phyloP scores from a whole-genome alignment of 345 rosid genomes.

The Diplotaxis tenuifolia region DNA sequence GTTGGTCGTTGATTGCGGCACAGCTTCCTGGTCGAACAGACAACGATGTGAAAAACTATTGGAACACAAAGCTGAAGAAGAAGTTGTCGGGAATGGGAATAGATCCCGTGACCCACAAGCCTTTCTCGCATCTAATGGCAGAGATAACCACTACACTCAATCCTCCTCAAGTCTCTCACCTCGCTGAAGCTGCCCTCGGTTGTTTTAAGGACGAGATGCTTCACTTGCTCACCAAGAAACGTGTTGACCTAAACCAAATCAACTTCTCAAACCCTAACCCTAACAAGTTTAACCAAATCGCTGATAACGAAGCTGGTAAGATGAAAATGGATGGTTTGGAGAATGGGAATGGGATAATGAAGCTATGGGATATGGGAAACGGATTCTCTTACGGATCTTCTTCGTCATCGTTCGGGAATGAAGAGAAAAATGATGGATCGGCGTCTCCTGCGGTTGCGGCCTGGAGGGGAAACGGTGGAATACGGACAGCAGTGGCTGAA shows the following conservation, averaged over 20 bases:
- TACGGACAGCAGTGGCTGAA: slow-evolving; percentile 32
- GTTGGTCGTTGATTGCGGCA: slow-evolving; percentile 94
- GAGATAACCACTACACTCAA: slow-evolving; percentile 91
- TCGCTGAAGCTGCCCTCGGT: slow-evolving; percentile 95
- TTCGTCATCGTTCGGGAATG: slow-evolving; percentile 37
- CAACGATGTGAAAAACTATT: slow-evolving; percentile 87
- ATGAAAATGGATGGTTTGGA: slow-evolving; percentile 48
- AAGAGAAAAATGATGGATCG: slow-evolving; percentile 35
- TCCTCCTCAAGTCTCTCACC: slow-evolving; percentile 89
- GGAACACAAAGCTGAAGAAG: slow-evolving; percentile 96
- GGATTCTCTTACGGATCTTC: slow-evolving; percentile 38
- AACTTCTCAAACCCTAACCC: slow-evolving; percentile 33
- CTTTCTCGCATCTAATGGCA: slow-evolving; percentile 99
- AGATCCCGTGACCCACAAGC: slow-evolving; percentile 94
- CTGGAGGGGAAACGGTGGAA: slow-evolving; percentile 37
- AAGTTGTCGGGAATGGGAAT: slow-evolving; percentile 93
- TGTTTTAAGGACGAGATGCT: slow-evolving; percentile 99
- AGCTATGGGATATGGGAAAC: slow-evolving; percentile 37
- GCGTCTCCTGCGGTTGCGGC: slow-evolving; percentile 33
- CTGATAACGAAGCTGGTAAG: slow-evolving; percentile 53
- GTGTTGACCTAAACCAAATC: slow-evolving; percentile 67
- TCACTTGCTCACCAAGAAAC: slow-evolving; percentile 90
- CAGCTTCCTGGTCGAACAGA: slow-evolving; percentile 90
- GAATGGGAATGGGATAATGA: slow-evolving; percentile 32
- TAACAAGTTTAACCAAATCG: slow-evolving; percentile 45